Evolutionary conservation across 257 asterid genomes (phyloP).

Genomic region (Nicotiana tabacum): DNA sequence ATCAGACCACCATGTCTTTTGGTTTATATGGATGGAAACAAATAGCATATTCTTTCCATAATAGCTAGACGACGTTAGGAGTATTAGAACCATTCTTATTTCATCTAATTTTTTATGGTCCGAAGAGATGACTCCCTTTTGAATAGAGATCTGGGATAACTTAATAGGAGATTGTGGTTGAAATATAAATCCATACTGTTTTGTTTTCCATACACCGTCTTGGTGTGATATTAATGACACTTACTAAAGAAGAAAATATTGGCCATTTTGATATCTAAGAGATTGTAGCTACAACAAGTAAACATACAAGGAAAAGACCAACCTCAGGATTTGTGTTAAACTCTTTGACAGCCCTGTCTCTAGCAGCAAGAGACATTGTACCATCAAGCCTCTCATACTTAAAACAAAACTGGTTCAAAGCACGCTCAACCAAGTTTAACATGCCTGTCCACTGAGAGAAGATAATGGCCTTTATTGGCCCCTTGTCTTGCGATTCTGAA

Average conservation of each 20-base stretch:
- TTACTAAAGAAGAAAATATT: neutral
- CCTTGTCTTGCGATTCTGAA: conserved; percentile 30
- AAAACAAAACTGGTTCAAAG: conserved; percentile 48
- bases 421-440: conserved; percentile 79
- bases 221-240: neutral
- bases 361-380: conserved; percentile 84
- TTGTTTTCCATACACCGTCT: neutral
- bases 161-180: neutral
- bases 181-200: neutral
- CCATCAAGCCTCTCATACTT: conserved; percentile 91
- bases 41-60: neutral
- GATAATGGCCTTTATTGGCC: conserved; percentile 76
- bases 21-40: neutral
- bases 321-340: conserved; percentile 87
- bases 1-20: neutral
- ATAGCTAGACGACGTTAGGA: neutral
- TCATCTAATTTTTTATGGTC: neutral
- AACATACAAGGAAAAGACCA: conserved; percentile 17
- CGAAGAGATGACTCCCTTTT: neutral
- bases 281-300: neutral
- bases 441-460: conserved; percentile 99
- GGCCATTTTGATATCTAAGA: neutral
- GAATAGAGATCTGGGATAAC: neutral
- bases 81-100: neutral
- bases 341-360: conserved; percentile 95